A percentile compares a stretch with the other conserved stretches of the same genome.
Evolutionary conservation across 2,329 filamentous ascomycete species (phyloP).

Genomic region (Aspergillus ibericus): DNA sequence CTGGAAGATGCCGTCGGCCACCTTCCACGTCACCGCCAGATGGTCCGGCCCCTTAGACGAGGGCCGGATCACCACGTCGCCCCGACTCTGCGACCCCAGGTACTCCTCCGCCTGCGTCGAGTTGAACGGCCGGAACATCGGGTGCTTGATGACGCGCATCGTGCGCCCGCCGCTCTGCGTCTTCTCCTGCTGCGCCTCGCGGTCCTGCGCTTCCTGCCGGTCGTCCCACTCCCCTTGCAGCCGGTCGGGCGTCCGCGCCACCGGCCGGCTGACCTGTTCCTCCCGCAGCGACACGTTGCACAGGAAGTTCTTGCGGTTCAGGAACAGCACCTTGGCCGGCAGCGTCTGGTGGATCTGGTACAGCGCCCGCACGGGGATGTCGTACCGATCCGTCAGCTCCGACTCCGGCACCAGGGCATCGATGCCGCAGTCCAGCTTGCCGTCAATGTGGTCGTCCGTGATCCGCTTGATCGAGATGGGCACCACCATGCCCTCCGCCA

Average conservation of each 20-base stretch:
- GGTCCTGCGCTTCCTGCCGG: constrained; percentile 74
- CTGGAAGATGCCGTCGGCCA: constrained; percentile 92
- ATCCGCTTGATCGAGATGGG: constrained; percentile 84
- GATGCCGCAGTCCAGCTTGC: constrained; percentile 89
- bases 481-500: constrained; percentile 88
- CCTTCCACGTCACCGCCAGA: constrained; percentile 96
- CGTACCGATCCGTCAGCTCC: constrained; percentile 73
- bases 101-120: constrained; percentile 90
- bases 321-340: constrained; percentile 80
- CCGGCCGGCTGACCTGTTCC: constrained; percentile 72
- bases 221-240: constrained; percentile 85
- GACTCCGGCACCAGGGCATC: constrained; percentile 82
- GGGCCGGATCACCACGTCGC: constrained; percentile 91
- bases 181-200: constrained; percentile 80
- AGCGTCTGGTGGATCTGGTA: constrained; percentile 80
- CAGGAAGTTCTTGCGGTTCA: constrained; percentile 83
- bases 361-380: constrained; percentile 68
- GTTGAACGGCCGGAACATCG: constrained; percentile 92
- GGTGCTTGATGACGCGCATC: constrained; percentile 95
- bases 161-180: constrained; percentile 81
- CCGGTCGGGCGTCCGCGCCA: constrained; percentile 68
- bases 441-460: constrained; percentile 89
- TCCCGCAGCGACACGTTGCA: constrained; percentile 84
- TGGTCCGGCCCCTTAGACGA: constrained; percentile 96
- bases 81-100: constrained; percentile 77